Percentiles rank a stretch among this genome's conserved stretches.
Evolutionary conservation across 805 yeast genomes (phyloP).

Genomic region (Yarrowia sp.): DNA sequence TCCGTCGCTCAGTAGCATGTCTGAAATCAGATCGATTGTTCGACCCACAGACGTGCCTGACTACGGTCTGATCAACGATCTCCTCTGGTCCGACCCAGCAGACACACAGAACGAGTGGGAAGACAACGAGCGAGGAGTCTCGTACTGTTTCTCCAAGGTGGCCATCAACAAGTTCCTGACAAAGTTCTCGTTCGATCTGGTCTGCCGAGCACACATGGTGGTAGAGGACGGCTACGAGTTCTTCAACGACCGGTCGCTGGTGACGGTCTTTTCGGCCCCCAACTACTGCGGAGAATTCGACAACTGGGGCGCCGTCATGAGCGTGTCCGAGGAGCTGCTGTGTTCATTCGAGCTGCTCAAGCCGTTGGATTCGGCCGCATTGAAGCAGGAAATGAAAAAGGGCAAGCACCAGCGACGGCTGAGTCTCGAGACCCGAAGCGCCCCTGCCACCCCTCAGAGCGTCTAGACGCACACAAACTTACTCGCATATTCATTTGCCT

Average conservation of each 20-base stretch:
- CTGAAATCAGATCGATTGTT: conserved; percentile 75
- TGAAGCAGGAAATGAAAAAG: conserved; percentile 92
- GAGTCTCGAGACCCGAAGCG: conserved; percentile 47
- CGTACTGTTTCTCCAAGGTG: conserved; percentile 78
- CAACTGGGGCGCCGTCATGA: conserved; percentile 98
- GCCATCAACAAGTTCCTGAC: conserved; percentile 79
- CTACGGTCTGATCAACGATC: conserved; percentile 76
- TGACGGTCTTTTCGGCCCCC: conserved; percentile 77
- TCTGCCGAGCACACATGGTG: conserved; percentile 88
- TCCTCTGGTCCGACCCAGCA: conserved; percentile 86
- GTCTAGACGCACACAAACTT: conserved; percentile 17
- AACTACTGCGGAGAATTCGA: conserved; percentile 85
- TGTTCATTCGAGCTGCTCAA: conserved; percentile 93
- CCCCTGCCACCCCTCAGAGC: conserved; percentile 39
- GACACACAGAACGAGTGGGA: conserved; percentile 86
- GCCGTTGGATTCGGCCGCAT: conserved; percentile 90
- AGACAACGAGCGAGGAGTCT: conserved; percentile 84
- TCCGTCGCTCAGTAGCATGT: conserved; percentile 74
- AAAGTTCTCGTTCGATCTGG: conserved; percentile 79
- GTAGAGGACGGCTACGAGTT: conserved; percentile 83
- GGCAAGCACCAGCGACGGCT: conserved; percentile 86
- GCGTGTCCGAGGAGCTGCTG: conserved; percentile 88
- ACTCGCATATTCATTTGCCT: conserved; percentile 32
- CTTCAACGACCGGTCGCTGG: conserved; percentile 72
- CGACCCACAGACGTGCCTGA: conserved; percentile 90